Percentiles rank a stretch among this genome's conserved stretches.
phyloP scores from a whole-genome alignment of 768 basidiomycete genomes.

The Collybiopsis luxurians region DNA sequence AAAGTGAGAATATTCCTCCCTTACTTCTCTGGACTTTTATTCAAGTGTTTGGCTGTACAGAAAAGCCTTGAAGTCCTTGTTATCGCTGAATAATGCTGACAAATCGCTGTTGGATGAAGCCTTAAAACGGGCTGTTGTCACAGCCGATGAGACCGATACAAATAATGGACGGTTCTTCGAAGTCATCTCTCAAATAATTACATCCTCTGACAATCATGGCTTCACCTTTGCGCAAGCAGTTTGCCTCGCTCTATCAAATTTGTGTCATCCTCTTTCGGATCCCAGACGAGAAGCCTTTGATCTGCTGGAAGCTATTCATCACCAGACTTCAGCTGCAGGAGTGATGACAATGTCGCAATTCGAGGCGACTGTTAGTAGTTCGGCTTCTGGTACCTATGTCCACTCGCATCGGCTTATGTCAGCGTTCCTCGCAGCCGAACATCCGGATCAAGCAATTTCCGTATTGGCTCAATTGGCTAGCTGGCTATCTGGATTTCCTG shows the following conservation, averaged over 20 bases:
- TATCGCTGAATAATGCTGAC: constrained; percentile 57
- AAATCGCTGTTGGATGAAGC: constrained; percentile 59
- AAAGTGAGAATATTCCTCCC: constrained; percentile 51
- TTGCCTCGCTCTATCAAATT: constrained; percentile 80
- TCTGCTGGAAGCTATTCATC: constrained; percentile 71
- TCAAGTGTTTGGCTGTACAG: constrained; percentile 34
- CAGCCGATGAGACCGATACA: constrained; percentile 48
- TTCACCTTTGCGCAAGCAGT: constrained; percentile 74
- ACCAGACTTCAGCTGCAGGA: constrained; percentile 64
- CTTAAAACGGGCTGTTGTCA: constrained; percentile 66
- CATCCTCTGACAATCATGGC: constrained; percentile 47
- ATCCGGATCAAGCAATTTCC: constrained; percentile 57
- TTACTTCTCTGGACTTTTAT: background rate
- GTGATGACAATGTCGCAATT: constrained; percentile 68
- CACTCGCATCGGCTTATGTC: constrained; percentile 78
- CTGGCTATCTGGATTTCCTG: constrained; percentile 67
- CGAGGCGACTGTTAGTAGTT: constrained; percentile 70
- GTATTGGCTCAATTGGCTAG: constrained; percentile 71
- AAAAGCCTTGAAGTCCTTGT: constrained; percentile 71
- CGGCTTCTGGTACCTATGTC: constrained; percentile 72
- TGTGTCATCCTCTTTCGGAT: constrained; percentile 64
- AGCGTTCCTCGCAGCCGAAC: constrained; percentile 76
- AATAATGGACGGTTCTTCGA: constrained; percentile 74
- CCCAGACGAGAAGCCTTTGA: constrained; percentile 77
- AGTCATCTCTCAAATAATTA: constrained; percentile 69